phyloP scores from a whole-genome alignment of 2,329 filamentous ascomycete genomes.

The Pseudomassariella vexata region DNA sequence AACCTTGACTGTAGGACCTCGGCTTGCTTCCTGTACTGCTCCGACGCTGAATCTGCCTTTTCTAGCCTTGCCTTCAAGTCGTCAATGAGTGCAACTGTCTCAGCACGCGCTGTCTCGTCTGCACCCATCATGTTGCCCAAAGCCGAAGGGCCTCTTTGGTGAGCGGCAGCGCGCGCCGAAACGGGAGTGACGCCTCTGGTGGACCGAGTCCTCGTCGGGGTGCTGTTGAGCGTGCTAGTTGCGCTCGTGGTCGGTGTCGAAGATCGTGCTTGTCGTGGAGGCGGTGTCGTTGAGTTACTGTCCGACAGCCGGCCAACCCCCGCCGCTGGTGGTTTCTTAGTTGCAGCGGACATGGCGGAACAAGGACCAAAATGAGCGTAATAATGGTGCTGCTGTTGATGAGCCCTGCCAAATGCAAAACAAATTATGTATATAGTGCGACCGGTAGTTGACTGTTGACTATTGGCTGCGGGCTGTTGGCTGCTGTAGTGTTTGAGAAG shows the following conservation, averaged over 20 bases:
- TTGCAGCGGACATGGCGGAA: slow-evolving; percentile 40
- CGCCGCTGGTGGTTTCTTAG: slow-evolving; percentile 47
- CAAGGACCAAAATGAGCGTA: slow-evolving; percentile 8
- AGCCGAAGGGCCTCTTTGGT: slow-evolving; percentile 49
- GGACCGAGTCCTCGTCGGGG: slow-evolving; percentile 51
- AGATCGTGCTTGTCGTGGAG: slow-evolving; percentile 35
- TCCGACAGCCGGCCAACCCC: slow-evolving; percentile 39
- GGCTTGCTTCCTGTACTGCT: slow-evolving; percentile 77
- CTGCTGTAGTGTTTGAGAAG: too few relatives aligned
- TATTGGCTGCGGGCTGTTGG: too few relatives aligned
- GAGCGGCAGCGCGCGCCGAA: slow-evolving; percentile 64
- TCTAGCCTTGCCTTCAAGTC: slow-evolving; percentile 79
- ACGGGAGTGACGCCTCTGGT: slow-evolving; percentile 60
- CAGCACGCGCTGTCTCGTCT: slow-evolving; percentile 71
- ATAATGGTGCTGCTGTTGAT: too few relatives aligned
- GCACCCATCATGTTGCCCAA: slow-evolving; percentile 39
- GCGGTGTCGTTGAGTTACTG: slow-evolving; percentile 29
- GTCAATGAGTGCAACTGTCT: slow-evolving; percentile 72
- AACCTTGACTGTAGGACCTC: slow-evolving; percentile 80
- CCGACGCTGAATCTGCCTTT: slow-evolving; percentile 71
- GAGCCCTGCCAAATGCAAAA: too few relatives aligned
- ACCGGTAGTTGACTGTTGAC: too few relatives aligned
- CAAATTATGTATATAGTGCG: too few relatives aligned
- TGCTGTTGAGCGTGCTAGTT: slow-evolving; percentile 31
- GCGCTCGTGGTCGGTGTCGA: slow-evolving; percentile 43